Percentiles rank a stretch among this genome's conserved stretches.
Conservation (phyloP, 1,284 basidiomycete species). For the Phaffia rhodozyma region DNA sequence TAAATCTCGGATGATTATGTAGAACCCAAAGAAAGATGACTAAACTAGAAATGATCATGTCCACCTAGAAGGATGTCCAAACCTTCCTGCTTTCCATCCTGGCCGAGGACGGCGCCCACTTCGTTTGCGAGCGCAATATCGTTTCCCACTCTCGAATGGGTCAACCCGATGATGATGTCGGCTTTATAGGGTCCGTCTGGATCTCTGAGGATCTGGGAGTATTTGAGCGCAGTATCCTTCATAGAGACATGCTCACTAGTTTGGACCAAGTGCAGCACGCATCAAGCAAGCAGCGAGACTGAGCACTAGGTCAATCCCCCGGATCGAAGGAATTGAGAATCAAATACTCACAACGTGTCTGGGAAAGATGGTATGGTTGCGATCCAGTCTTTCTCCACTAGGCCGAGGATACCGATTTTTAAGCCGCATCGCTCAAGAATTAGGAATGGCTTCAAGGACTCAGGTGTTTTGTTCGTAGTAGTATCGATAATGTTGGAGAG, state of each 20-base stretch:
- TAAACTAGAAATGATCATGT: conserved; percentile 68
- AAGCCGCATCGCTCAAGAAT: conserved; percentile 55
- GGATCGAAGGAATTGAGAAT: too few relatives aligned
- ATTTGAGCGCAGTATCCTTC: conserved; percentile 48
- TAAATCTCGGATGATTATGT: too few relatives aligned
- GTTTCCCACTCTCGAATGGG: conserved; percentile 65
- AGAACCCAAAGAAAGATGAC: background rate
- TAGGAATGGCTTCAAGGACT: conserved; percentile 47
- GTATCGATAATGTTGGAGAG: conserved; percentile 62
- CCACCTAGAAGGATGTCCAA: conserved; percentile 78
- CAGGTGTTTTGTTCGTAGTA: conserved; percentile 47
- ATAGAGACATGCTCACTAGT: conserved; percentile 48
- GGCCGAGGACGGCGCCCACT: conserved; percentile 46
- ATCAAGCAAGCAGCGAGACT: too few relatives aligned
- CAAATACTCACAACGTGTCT: conserved; percentile 40
- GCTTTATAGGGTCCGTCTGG: conserved; percentile 54
- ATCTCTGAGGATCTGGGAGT: conserved; percentile 61
- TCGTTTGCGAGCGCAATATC: conserved; percentile 56
- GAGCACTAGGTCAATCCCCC: too few relatives aligned
- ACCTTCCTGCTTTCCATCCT: conserved; percentile 51
- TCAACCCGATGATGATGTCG: conserved; percentile 68
- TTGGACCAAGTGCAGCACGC: too few relatives aligned
- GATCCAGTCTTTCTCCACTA: conserved; percentile 82
- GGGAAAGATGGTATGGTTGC: conserved; percentile 74
- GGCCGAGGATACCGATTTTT: conserved; percentile 63